Conservation (phyloP, 176 grass and related monocot genomes). For the Neostapfia colusana region DNA sequence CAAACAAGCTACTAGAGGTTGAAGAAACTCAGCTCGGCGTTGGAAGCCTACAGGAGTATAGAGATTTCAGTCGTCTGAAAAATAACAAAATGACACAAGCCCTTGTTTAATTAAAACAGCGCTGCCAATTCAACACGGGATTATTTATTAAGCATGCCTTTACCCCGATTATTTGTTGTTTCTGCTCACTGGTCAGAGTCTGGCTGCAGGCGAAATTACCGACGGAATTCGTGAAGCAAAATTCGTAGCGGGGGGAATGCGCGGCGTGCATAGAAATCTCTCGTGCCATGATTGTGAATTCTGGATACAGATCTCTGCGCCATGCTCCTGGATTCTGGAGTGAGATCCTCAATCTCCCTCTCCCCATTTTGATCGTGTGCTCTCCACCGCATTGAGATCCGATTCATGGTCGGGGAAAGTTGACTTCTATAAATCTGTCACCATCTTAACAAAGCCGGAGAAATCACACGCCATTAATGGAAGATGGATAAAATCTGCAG, state of each 20-base stretch:
- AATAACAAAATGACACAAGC: too few relatives aligned
- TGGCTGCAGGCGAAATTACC: neutral
- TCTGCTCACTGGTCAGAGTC: neutral
- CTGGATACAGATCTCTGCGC: neutral
- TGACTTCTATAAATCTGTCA: neutral
- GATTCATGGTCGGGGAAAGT: neutral
- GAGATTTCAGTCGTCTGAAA: too few relatives aligned
- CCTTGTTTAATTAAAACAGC: neutral
- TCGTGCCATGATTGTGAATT: neutral
- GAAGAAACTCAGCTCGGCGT: too few relatives aligned
- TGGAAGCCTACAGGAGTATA: too few relatives aligned
- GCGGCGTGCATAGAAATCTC: too few relatives aligned
- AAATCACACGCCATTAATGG: neutral
- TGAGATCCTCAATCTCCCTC: too few relatives aligned
- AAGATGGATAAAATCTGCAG: neutral
- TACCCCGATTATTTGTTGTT: too few relatives aligned
- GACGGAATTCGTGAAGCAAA: neutral
- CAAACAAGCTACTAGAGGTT: too few relatives aligned
- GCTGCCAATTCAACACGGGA: neutral
- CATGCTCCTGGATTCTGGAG: too few relatives aligned
- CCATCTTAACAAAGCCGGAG: neutral
- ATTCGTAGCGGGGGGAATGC: neutral
- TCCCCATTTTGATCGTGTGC: neutral
- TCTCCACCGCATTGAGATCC: neutral
- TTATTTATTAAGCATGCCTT: too few relatives aligned